These are phyloP conservation scores for Salvia sclarea DNA, from an alignment of 305 asterid species.

Conservation along the genomic window DNA sequence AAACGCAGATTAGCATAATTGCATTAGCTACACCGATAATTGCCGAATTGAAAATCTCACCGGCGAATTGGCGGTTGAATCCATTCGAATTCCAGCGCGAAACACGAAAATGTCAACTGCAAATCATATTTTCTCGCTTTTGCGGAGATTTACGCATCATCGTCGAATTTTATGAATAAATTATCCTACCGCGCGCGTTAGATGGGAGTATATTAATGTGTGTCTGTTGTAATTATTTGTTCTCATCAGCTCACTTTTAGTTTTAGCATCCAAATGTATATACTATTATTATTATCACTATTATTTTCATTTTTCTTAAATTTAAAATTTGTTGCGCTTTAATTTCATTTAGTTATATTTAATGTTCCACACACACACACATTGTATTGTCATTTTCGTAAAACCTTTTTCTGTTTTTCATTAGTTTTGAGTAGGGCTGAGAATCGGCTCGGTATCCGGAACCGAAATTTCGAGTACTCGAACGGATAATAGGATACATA, in stretches of 20 bases:
- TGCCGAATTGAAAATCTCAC: constrained; percentile 22
- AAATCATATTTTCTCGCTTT: constrained; percentile 2
- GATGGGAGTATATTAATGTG: too few relatives aligned
- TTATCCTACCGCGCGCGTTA: background rate
- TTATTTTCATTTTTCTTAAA: too few relatives aligned
- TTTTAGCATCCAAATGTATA: background rate
- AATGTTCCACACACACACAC: background rate
- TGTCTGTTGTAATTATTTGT: background rate
- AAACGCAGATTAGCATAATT: background rate
- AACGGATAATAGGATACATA: too few relatives aligned
- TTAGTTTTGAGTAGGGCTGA: too few relatives aligned
- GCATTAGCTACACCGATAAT: background rate
- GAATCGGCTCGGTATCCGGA: too few relatives aligned
- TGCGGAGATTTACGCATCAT: background rate
- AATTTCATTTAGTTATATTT: too few relatives aligned
- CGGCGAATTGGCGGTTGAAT: constrained; percentile 45
- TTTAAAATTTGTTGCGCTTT: too few relatives aligned
- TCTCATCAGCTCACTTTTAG: background rate
- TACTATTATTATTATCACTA: too few relatives aligned
- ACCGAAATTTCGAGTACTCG: too few relatives aligned
- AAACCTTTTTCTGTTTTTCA: too few relatives aligned
- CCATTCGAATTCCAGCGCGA: constrained; percentile 43
- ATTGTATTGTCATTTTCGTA: too few relatives aligned
- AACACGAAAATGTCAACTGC: background rate
- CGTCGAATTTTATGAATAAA: background rate